phyloP scores from a whole-genome alignment of 176 grass and related monocot genomes.

The Avena sativa region DNA sequence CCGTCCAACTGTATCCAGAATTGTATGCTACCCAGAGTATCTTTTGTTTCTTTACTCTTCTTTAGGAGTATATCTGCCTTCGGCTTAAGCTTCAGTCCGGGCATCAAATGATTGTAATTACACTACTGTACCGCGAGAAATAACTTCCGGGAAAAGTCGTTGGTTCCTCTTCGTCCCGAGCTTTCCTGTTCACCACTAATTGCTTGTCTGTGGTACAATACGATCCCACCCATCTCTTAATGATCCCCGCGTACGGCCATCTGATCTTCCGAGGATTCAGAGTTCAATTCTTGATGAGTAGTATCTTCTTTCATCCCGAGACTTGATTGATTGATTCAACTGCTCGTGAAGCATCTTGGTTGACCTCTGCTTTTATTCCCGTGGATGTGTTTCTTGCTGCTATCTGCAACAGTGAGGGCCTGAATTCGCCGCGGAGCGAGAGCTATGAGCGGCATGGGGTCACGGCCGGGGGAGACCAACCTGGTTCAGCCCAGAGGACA shows the following conservation, averaged over 20 bases:
- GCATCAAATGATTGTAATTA: conserved; percentile 5
- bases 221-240: neutral
- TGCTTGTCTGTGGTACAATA: neutral
- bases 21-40: neutral
- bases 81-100: neutral
- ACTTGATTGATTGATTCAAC: neutral
- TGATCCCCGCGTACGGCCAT: neutral
- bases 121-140: neutral
- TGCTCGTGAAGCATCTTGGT: neutral
- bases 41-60: neutral
- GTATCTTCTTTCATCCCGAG: neutral
- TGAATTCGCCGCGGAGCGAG: neutral
- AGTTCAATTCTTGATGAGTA: neutral
- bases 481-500: conserved; percentile 44
- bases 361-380: neutral
- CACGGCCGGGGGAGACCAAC: conserved; percentile 46
- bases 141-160: neutral
- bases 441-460: conserved; percentile 33
- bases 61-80: too few relatives aligned
- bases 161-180: neutral
- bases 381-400: neutral
- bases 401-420: conserved; percentile 6
- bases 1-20: neutral
- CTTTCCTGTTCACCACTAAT: conserved; percentile 26
- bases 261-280: neutral